Evolutionary conservation across 495 filamentous ascomycete genomes (phyloP).

Genomic region (Aspergillus sparsus): DNA sequence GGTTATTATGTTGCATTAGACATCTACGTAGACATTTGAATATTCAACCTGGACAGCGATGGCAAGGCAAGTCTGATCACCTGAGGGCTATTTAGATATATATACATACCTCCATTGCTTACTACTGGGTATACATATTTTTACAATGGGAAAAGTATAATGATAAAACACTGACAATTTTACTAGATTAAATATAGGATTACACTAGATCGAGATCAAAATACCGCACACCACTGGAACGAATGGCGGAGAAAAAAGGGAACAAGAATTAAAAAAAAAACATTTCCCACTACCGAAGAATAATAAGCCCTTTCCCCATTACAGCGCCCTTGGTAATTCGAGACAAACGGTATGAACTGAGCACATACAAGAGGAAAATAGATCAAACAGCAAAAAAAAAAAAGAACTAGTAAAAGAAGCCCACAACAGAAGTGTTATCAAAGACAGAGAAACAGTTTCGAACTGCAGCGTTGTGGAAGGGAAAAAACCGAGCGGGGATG

Average conservation of each 20-base stretch:
- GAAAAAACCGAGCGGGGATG: slow-evolving; percentile 10
- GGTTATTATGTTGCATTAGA: background rate
- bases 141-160: no score
- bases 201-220: background rate
- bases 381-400: slow-evolving; percentile 14
- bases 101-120: background rate
- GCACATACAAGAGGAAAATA: slow-evolving; percentile 29
- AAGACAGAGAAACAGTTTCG: slow-evolving; percentile 18
- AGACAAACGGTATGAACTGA: slow-evolving; percentile 26
- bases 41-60: background rate
- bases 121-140: no score
- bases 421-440: slow-evolving; percentile 3
- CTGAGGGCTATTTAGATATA: no score
- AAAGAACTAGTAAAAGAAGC: slow-evolving; percentile 7
- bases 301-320: slow-evolving; percentile 48
- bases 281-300: slow-evolving; percentile 45
- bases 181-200: no score
- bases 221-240: slow-evolving; percentile 3
- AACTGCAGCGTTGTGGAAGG: slow-evolving; percentile 29
- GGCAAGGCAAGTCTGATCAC: no score
- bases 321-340: slow-evolving; percentile 46
- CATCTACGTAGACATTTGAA: background rate
- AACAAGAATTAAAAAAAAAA: slow-evolving; percentile 23
- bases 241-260: slow-evolving; percentile 9
- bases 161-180: no score